A percentile compares a stretch with the other conserved stretches of the same genome.
Evolutionary conservation across 208 protist genomes (phyloP).

Genomic region (Strigomonas galati): DNA sequence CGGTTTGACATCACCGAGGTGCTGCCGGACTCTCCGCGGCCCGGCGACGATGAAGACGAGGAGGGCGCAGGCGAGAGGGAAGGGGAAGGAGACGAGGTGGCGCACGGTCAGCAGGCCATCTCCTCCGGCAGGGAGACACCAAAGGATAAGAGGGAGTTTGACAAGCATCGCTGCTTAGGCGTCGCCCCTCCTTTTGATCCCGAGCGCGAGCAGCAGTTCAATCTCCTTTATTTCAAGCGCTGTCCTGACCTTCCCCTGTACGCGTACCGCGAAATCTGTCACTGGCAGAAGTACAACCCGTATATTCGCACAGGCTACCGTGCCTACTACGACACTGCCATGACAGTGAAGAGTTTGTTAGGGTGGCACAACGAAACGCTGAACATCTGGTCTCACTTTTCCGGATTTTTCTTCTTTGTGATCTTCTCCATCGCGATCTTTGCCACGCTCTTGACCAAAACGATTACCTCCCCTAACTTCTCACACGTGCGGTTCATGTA

Average conservation of each 20-base stretch:
- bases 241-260: constrained; percentile 40
- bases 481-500: constrained; percentile 12
- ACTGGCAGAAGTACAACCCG: constrained; percentile 41
- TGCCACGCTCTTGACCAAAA: constrained; percentile 14
- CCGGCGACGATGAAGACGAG: no score
- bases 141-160: no score
- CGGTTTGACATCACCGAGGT: no score
- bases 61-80: no score
- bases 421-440: constrained; percentile 42
- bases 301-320: constrained; percentile 67
- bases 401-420: constrained; percentile 64
- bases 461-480: constrained; percentile 7
- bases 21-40: no score
- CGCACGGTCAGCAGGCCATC: no score
- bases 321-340: constrained; percentile 50
- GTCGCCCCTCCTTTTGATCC: not conserved
- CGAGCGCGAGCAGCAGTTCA: constrained; percentile 7
- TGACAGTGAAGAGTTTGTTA: constrained; percentile 63
- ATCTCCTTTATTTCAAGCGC: constrained; percentile 17
- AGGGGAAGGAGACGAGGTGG: no score
- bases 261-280: constrained; percentile 29
- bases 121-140: no score
- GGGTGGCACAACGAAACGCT: constrained; percentile 84
- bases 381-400: constrained; percentile 84
- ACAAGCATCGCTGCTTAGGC: not conserved